These are phyloP conservation scores for Edaphochlamys debaryana DNA, from an alignment of 139 green algal genomes.

Conservation along the genomic window DNA sequence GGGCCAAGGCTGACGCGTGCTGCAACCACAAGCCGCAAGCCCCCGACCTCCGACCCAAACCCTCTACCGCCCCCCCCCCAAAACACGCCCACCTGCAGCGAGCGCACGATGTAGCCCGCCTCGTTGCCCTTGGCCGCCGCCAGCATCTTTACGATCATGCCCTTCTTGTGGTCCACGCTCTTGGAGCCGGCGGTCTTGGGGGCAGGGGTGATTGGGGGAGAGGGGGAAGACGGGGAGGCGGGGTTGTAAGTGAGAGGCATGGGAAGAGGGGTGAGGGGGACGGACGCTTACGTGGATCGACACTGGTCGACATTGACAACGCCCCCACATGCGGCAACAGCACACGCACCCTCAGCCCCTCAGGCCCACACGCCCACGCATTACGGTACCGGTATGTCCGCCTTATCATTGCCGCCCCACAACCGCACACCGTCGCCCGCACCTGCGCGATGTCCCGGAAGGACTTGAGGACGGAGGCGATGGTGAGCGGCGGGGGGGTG, in stretches of 20 bases:
- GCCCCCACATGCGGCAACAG: no score
- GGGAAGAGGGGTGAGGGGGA: no score
- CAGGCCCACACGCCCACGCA: no score
- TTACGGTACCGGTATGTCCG: no score
- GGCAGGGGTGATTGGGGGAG: not conserved
- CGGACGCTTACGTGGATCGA: no score
- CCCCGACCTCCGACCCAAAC: not conserved
- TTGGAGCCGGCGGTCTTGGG: constrained; percentile 57
- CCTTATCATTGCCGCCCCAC: no score
- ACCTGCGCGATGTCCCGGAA: constrained; percentile 83
- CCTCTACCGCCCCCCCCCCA: not conserved
- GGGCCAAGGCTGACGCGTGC: no score
- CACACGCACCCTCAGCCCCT: no score
- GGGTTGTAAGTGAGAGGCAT: no score
- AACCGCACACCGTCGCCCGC: no score
- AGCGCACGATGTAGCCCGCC: constrained; percentile 90
- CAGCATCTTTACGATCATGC: constrained; percentile 90
- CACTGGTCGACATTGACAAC: no score
- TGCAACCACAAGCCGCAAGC: no score
- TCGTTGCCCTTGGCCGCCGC: constrained; percentile 82
- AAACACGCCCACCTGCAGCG: constrained; percentile 64
- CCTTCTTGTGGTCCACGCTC: constrained; percentile 80
- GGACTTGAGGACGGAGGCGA: constrained; percentile 63
- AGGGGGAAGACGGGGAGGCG: not conserved
- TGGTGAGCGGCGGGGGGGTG: constrained; percentile 61